These are phyloP conservation scores for Nemania bipapillata DNA, from an alignment of 2,329 filamentous ascomycete genomes.

Conservation along the genomic window DNA sequence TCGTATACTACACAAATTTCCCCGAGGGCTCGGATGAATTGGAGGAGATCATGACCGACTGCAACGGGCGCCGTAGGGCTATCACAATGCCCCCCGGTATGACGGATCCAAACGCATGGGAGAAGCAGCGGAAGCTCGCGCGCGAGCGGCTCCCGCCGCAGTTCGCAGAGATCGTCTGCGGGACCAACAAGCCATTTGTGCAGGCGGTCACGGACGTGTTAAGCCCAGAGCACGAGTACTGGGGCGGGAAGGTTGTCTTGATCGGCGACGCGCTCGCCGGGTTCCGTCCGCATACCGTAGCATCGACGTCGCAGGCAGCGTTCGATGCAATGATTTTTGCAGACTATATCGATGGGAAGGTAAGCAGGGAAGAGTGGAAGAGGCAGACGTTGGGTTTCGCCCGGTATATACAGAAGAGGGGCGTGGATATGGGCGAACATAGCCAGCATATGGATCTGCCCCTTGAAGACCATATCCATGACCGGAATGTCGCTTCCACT, in stretches of 20 bases:
- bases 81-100: conserved; percentile 55
- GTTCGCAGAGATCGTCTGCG: conserved; percentile 56
- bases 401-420: conserved; percentile 50
- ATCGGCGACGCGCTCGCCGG: conserved; percentile 59
- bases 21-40: conserved; percentile 50
- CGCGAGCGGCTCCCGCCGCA: conserved; percentile 52
- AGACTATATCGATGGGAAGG: conserved; percentile 50
- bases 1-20: conserved; percentile 60
- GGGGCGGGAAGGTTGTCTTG: conserved; percentile 55
- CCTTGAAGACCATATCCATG: conserved; percentile 50
- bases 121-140: conserved; percentile 51
- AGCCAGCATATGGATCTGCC: conserved; percentile 51
- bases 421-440: conserved; percentile 52
- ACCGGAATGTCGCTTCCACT: conserved; percentile 52
- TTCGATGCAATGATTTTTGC: conserved; percentile 53
- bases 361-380: conserved; percentile 52
- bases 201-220: conserved; percentile 56
- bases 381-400: conserved; percentile 52
- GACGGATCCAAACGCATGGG: conserved; percentile 50
- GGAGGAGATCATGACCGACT: conserved; percentile 53
- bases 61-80: conserved; percentile 47
- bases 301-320: conserved; percentile 56
- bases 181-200: conserved; percentile 56
- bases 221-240: conserved; percentile 51
- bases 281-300: conserved; percentile 59